phyloP scores from a whole-genome alignment of 2,329 filamentous ascomycete species.

The Colletotrichum horii region DNA sequence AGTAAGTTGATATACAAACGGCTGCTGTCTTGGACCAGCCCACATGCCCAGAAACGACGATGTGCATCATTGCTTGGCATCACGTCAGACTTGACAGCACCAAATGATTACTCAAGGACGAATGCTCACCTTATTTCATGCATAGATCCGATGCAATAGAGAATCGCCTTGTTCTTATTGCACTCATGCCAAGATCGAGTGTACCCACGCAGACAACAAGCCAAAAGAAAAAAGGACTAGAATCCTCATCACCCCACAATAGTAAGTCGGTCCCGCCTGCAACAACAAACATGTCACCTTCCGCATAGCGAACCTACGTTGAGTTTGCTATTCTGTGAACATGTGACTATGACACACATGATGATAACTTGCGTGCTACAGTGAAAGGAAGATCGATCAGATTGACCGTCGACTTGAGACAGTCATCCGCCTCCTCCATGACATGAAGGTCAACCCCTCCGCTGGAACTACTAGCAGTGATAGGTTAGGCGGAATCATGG shows the following conservation, averaged over 20 bases:
- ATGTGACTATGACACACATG: background rate
- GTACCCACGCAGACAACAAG: slow-evolving; percentile 34
- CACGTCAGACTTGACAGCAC: background rate
- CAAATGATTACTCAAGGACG: background rate
- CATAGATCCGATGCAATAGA: slow-evolving; percentile 41
- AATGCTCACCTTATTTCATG: background rate
- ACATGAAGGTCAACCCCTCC: slow-evolving; percentile 33
- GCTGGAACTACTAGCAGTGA: background rate
- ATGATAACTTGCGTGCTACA: slow-evolving; percentile 11
- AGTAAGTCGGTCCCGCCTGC: slow-evolving; percentile 31
- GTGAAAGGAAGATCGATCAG: slow-evolving; percentile 43
- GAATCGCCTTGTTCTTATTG: slow-evolving; percentile 41
- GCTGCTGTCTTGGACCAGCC: background rate
- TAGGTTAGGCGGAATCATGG: background rate
- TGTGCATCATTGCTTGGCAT: background rate
- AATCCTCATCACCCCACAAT: slow-evolving; percentile 41
- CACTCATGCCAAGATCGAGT: slow-evolving; percentile 40
- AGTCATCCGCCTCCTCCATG: slow-evolving; percentile 37
- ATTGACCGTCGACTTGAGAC: slow-evolving; percentile 41
- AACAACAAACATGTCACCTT: background rate
- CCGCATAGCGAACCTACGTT: background rate
- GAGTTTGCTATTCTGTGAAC: background rate
- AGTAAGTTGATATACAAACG: slow-evolving; percentile 25
- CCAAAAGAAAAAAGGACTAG: slow-evolving; percentile 41
- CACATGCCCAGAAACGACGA: background rate